Percentiles rank a stretch among this genome's conserved stretches.
phyloP scores from a whole-genome alignment of 768 basidiomycete species.

The Podaxis rugospora region DNA sequence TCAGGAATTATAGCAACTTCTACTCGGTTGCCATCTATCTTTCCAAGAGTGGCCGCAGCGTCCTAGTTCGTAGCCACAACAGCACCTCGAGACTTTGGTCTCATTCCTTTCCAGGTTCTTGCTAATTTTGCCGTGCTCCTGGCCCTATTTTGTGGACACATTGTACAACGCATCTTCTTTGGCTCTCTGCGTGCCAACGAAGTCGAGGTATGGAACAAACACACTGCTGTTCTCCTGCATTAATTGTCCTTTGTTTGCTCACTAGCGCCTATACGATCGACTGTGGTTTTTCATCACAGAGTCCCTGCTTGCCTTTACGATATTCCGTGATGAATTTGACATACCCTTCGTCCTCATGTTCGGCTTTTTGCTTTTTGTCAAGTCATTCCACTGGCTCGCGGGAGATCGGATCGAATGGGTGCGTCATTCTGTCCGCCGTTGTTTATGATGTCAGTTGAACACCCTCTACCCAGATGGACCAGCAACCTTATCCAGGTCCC shows the following conservation, averaged over 20 bases:
- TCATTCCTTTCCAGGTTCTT: slow-evolving; percentile 54
- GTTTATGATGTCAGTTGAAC: slow-evolving; percentile 2
- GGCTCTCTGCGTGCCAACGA: slow-evolving; percentile 83
- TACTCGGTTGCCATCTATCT: slow-evolving; percentile 91
- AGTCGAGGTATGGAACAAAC: slow-evolving; percentile 65
- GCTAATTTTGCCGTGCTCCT: slow-evolving; percentile 87
- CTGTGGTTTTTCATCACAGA: slow-evolving; percentile 99
- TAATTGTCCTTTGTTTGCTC: not conserved
- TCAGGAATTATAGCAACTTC: slow-evolving; percentile 84
- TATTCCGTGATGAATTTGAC: slow-evolving; percentile 95
- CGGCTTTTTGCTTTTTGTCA: slow-evolving; percentile 88
- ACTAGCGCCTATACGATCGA: slow-evolving; percentile 88
- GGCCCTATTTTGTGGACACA: slow-evolving; percentile 69
- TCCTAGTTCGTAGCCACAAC: slow-evolving; percentile 56
- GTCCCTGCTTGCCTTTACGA: slow-evolving; percentile 92
- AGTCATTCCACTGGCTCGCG: slow-evolving; percentile 98
- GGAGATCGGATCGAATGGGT: slow-evolving; percentile 97
- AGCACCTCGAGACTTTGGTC: slow-evolving; percentile 1
- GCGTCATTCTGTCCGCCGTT: slow-evolving; percentile 8
- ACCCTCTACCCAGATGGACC: slow-evolving; percentile 80
- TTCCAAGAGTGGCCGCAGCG: slow-evolving; percentile 89
- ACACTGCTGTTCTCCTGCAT: not conserved
- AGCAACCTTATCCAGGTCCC: slow-evolving; percentile 84
- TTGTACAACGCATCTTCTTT: slow-evolving; percentile 87
- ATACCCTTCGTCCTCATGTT: slow-evolving; percentile 93